A percentile compares a stretch with the other conserved stretches of the same genome.
phyloP scores from a whole-genome alignment of 495 filamentous ascomycete species.

The Penicillium argentinense region DNA sequence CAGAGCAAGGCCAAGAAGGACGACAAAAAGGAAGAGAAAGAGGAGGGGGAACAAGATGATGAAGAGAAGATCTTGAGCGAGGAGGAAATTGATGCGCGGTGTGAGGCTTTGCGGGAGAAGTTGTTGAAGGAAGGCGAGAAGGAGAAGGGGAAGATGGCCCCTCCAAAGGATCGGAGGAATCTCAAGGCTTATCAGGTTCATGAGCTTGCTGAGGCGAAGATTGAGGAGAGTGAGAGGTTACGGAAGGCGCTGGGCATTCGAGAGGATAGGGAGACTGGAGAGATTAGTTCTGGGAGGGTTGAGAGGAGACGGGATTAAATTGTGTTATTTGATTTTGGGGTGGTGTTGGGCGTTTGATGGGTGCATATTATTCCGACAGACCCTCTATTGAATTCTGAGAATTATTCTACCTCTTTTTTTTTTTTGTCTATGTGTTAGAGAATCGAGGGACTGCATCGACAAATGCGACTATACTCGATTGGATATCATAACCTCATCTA shows the following conservation, averaged over 20 bases:
- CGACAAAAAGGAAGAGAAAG: slow-evolving; percentile 52
- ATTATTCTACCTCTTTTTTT: background rate
- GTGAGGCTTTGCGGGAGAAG: slow-evolving; percentile 27
- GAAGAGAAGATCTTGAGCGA: slow-evolving; percentile 56
- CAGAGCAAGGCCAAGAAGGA: slow-evolving; percentile 9
- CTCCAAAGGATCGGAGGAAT: slow-evolving; percentile 45
- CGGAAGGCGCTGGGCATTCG: slow-evolving; percentile 85
- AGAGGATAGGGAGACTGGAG: slow-evolving; percentile 85
- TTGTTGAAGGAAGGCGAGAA: slow-evolving; percentile 37
- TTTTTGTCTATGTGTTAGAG: background rate
- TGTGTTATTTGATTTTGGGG: background rate
- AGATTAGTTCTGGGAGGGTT: slow-evolving; percentile 53
- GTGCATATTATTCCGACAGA: too few species aligned
- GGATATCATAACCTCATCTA: slow-evolving; percentile 32
- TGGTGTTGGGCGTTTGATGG: slow-evolving; percentile 13
- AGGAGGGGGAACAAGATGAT: slow-evolving; percentile 67
- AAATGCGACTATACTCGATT: too few species aligned
- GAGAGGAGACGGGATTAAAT: slow-evolving; percentile 33
- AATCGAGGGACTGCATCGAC: too few species aligned
- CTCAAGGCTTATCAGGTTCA: slow-evolving; percentile 94
- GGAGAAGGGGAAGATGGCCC: slow-evolving; percentile 6
- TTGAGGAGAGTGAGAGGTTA: slow-evolving; percentile 88
- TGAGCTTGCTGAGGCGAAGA: slow-evolving; percentile 94
- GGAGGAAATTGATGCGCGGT: slow-evolving; percentile 42
- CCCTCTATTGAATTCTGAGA: background rate